These are phyloP conservation scores for Scleroderma bovista DNA, from an alignment of 768 basidiomycete genomes.

Conservation along the genomic window DNA sequence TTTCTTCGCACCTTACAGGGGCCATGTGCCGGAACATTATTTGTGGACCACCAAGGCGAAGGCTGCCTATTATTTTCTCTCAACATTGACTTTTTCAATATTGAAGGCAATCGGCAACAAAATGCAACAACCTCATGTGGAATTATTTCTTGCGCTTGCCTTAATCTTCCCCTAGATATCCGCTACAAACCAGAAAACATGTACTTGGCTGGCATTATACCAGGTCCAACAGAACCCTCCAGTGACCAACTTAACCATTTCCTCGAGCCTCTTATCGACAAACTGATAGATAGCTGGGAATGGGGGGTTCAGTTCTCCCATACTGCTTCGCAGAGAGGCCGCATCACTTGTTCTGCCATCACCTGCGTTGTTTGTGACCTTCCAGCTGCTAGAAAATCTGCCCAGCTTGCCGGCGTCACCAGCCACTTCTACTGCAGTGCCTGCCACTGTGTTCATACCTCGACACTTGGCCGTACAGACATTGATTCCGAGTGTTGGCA, in stretches of 20 bases:
- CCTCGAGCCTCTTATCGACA: conserved; percentile 28
- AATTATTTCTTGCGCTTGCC: conserved; percentile 11
- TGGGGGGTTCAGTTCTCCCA: conserved; percentile 20
- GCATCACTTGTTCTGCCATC: conserved; percentile 19
- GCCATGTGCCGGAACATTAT: conserved; percentile 5
- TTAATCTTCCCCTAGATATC: conserved; percentile 32
- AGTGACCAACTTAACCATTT: conserved; percentile 30
- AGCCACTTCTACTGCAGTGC: conserved; percentile 27
- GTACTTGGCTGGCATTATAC: conserved; percentile 33
- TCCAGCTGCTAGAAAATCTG: conserved; percentile 25
- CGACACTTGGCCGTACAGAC: conserved; percentile 4
- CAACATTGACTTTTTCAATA: conserved; percentile 34
- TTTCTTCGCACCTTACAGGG: conserved; percentile 26
- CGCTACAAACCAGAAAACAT: conserved; percentile 35
- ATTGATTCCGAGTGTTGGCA: conserved; percentile 1
- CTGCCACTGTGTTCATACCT: conserved; percentile 22
- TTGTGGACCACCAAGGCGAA: conserved; percentile 13
- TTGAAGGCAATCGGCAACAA: conserved; percentile 17
- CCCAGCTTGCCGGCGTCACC: conserved; percentile 10
- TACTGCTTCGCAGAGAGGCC: conserved; percentile 7
- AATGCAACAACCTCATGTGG: conserved; percentile 22
- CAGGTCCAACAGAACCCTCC: conserved; percentile 33
- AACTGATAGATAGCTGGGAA: conserved; percentile 28
- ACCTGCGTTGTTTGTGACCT: conserved; percentile 31
- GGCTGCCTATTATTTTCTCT: conserved; percentile 29